Percentiles rank a stretch among this genome's conserved stretches.
Conservation (phyloP, 2,329 filamentous ascomycete species). For the Alternaria viburni region DNA sequence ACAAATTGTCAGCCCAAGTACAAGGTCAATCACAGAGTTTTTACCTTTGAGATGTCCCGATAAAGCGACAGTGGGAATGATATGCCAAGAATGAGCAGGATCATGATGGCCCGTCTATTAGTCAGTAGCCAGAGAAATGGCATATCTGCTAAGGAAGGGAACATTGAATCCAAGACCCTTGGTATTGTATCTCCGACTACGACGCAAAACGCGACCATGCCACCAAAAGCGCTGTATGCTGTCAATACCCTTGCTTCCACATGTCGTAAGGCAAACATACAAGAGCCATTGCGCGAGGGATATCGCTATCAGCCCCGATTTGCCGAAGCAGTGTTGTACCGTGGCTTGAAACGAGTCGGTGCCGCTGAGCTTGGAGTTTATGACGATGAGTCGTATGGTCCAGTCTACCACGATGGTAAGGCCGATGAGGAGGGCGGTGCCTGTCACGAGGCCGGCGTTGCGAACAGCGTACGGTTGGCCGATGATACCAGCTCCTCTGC, state of each 20-base stretch:
- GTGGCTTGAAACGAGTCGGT: conserved; percentile 95
- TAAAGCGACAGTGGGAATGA: conserved; percentile 94
- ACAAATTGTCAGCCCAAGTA: conserved; percentile 41
- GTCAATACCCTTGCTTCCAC: conserved; percentile 25
- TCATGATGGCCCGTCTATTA: conserved; percentile 81
- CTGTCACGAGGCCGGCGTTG: conserved; percentile 85
- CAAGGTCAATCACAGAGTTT: neutral
- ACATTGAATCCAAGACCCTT: conserved; percentile 82
- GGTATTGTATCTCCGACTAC: conserved; percentile 97
- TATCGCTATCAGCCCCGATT: conserved; percentile 85
- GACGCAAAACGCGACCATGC: conserved; percentile 97
- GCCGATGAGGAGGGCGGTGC: conserved; percentile 75
- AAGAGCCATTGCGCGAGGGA: conserved; percentile 95
- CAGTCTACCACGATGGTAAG: conserved; percentile 91
- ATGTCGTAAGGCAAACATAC: conserved; percentile 43
- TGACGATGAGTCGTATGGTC: conserved; percentile 96
- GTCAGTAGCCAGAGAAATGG: conserved; percentile 83
- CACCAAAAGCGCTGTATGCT: conserved; percentile 76
- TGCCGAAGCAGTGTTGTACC: conserved; percentile 93
- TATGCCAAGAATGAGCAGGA: conserved; percentile 83
- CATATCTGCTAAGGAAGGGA: conserved; percentile 74
- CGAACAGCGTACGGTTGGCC: conserved; percentile 93
- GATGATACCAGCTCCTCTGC: conserved; percentile 69
- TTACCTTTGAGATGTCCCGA: conserved; percentile 87
- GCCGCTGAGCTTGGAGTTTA: conserved; percentile 96